These are phyloP conservation scores for Crataegus laevigata DNA, from an alignment of 306 rosid genomes.

Conservation along the genomic window DNA sequence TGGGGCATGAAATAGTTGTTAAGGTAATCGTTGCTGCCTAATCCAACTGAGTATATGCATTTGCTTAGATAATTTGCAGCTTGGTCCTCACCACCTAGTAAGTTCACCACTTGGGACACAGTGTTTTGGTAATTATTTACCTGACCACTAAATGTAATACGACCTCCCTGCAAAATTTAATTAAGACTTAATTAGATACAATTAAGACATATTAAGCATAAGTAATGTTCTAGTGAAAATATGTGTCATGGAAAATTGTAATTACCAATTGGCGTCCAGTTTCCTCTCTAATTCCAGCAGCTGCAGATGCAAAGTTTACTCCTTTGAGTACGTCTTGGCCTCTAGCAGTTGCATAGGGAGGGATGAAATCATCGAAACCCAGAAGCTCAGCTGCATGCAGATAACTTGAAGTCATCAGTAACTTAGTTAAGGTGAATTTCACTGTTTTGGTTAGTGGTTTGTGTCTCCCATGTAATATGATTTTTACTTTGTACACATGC, in stretches of 20 bases:
- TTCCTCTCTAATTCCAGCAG: constrained; percentile 95
- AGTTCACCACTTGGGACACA: constrained; percentile 58
- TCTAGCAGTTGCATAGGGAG: constrained; percentile 51
- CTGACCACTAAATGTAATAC: constrained; percentile 78
- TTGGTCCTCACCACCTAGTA: constrained; percentile 47
- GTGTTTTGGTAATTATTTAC: constrained; percentile 64
- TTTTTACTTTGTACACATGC: neutral
- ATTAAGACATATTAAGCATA: neutral
- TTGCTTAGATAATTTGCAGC: constrained; percentile 56
- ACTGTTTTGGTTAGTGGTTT: neutral
- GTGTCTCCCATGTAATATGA: too few relatives aligned
- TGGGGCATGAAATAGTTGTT: constrained; percentile 95
- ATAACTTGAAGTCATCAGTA: too few relatives aligned
- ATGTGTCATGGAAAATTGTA: neutral
- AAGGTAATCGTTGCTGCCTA: constrained; percentile 95
- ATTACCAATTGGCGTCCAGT: constrained; percentile 86
- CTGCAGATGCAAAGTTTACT: constrained; percentile 92
- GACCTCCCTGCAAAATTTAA: constrained; percentile 48
- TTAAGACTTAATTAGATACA: neutral
- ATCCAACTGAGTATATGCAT: constrained; percentile 79
- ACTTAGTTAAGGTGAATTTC: neutral
- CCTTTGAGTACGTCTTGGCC: constrained; percentile 67
- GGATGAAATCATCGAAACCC: constrained; percentile 67
- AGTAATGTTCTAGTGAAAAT: neutral
- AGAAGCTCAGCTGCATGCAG: constrained; percentile 55